phyloP scores from a whole-genome alignment of 805 yeast genomes.

The Komagataella phaffii region DNA sequence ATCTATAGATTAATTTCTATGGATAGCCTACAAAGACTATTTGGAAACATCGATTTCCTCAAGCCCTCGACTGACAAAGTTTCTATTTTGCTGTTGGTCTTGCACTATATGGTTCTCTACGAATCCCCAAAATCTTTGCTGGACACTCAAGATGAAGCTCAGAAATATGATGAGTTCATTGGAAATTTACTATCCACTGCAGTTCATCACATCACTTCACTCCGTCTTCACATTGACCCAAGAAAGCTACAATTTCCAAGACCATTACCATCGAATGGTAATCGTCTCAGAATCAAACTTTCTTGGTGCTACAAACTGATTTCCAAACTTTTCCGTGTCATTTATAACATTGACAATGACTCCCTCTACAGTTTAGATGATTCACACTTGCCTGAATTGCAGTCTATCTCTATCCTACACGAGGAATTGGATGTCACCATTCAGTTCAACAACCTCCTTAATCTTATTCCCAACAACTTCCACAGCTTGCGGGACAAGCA shows the following conservation, averaged over 20 bases:
- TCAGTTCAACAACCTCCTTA: constrained; percentile 17
- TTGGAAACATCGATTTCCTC: constrained; percentile 32
- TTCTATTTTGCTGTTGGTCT: constrained; percentile 34
- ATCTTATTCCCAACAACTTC: constrained; percentile 17
- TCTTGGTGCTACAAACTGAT: constrained; percentile 30
- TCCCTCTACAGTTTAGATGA: constrained; percentile 3
- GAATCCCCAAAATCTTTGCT: constrained; percentile 13
- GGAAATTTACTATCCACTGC: constrained; percentile 22
- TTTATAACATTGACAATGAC: constrained; percentile 9
- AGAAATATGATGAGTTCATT: constrained; percentile 28
- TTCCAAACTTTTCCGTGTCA: constrained; percentile 14
- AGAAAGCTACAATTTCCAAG: constrained; percentile 1
- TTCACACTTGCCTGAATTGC: constrained; percentile 16
- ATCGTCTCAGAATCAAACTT: constrained; percentile 15
- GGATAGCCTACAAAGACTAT: constrained; percentile 27
- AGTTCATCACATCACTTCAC: constrained; percentile 23
- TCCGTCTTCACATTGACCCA: constrained; percentile 25
- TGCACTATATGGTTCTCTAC: constrained; percentile 31
- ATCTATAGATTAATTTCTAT: constrained; percentile 18
- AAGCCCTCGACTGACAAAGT: constrained; percentile 32
- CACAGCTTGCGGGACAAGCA: constrained; percentile 8
- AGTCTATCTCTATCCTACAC: constrained; percentile 20
- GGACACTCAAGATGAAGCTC: constrained; percentile 19
- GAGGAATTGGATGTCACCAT: constrained; percentile 19
- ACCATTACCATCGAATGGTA: neutral